Evolutionary conservation across 805 yeast species (phyloP).

Genomic region (Candida piceae): DNA sequence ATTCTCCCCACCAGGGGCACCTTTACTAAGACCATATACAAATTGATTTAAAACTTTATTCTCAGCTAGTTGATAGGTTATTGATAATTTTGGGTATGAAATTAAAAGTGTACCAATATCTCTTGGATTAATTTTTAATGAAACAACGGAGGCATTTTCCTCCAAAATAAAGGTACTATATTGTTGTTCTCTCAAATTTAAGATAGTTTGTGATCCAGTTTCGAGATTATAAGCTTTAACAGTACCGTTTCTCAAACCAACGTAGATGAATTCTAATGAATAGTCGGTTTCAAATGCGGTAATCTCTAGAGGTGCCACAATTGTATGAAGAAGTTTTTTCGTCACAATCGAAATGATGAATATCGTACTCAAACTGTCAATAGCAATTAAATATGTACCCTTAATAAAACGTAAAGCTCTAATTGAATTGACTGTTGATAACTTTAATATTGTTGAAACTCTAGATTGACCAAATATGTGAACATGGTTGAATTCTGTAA

Average conservation of each 20-base stretch:
- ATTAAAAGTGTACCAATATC: slow-evolving; percentile 77
- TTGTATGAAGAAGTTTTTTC: slow-evolving; percentile 54
- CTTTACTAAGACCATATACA: slow-evolving; percentile 58
- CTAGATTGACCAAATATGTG: slow-evolving; percentile 81
- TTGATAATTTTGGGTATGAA: slow-evolving; percentile 64
- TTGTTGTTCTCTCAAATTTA: slow-evolving; percentile 68
- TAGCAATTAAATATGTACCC: slow-evolving; percentile 74
- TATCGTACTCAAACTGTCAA: slow-evolving; percentile 57
- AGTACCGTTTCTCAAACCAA: slow-evolving; percentile 78
- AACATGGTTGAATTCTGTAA: slow-evolving; percentile 65
- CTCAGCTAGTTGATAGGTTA: slow-evolving; percentile 61
- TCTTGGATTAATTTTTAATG: slow-evolving; percentile 80
- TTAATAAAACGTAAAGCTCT: slow-evolving; percentile 61
- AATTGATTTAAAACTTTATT: slow-evolving; percentile 53
- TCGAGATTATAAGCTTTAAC: slow-evolving; percentile 76
- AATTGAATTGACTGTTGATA: slow-evolving; percentile 47
- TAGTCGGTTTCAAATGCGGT: slow-evolving; percentile 77
- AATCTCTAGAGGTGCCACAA: slow-evolving; percentile 61
- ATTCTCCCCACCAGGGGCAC: slow-evolving; percentile 68
- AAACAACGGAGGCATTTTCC: slow-evolving; percentile 47
- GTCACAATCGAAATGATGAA: slow-evolving; percentile 66
- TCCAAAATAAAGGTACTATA: slow-evolving; percentile 53
- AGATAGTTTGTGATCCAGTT: slow-evolving; percentile 60
- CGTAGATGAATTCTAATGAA: slow-evolving; percentile 75
- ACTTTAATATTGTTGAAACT: slow-evolving; percentile 62